Percentiles rank a stretch among this genome's conserved stretches.
Evolutionary conservation across 768 basidiomycete species (phyloP).

Genomic region (Mycena galericulata): DNA sequence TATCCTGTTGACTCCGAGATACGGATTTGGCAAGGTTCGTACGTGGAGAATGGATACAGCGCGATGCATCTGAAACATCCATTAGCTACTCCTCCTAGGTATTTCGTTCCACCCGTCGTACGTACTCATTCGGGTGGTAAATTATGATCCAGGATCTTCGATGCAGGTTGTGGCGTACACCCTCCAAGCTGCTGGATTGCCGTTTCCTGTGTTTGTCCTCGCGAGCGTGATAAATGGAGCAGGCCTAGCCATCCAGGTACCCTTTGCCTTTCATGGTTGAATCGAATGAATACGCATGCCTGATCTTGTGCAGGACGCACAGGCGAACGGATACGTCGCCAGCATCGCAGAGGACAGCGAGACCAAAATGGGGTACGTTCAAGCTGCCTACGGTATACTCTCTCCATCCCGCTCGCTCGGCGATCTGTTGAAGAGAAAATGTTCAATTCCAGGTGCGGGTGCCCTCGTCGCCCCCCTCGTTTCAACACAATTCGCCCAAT

Average conservation of each 20-base stretch:
- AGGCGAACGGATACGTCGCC: constrained; percentile 65
- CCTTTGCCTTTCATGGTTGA: no score
- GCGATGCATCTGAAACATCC: not conserved
- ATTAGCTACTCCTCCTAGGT: constrained; percentile 42
- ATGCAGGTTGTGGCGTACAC: constrained; percentile 56
- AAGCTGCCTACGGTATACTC: no score
- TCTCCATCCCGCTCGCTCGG: constrained; percentile 59
- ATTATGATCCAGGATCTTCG: no score
- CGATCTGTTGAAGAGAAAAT: not conserved
- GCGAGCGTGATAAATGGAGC: constrained; percentile 61
- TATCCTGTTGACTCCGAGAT: constrained; percentile 58
- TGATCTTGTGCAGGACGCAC: constrained; percentile 56
- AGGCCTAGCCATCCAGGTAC: constrained; percentile 60
- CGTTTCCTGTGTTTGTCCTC: constrained; percentile 63
- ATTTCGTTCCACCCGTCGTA: constrained; percentile 57
- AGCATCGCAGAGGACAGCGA: constrained; percentile 55
- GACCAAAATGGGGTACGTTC: constrained; percentile 65
- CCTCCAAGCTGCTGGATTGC: constrained; percentile 59
- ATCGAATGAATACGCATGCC: no score
- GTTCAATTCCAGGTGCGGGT: constrained; percentile 47
- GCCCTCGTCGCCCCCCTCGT: constrained; percentile 69
- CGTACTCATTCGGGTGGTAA: no score
- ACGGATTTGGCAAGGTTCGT: constrained; percentile 61
- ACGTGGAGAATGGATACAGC: constrained; percentile 29
- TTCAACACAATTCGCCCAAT: constrained; percentile 71